Conservation (phyloP, 306 rosid species). For the Quercus glauca region DNA sequence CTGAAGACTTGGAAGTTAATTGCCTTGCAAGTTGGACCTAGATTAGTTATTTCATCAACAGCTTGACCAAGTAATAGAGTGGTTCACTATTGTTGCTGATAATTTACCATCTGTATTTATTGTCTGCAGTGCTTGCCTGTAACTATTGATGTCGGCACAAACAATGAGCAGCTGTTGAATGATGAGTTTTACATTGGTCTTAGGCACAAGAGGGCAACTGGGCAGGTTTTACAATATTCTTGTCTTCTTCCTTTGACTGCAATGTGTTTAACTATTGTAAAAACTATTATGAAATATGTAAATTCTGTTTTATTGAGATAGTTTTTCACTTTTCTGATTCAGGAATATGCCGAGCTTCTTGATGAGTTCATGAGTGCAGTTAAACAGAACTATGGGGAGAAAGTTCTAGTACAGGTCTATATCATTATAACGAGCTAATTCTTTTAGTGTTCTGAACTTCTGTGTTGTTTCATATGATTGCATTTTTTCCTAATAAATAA, state of each 20-base stretch:
- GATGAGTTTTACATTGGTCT: constrained; percentile 94
- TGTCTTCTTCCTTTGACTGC: not conserved
- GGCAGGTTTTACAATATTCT: constrained; percentile 55
- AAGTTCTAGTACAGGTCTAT: constrained; percentile 80
- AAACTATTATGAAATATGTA: not conserved
- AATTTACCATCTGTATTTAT: constrained; percentile 12
- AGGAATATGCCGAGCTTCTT: constrained; percentile 93
- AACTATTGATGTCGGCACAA: constrained; percentile 95
- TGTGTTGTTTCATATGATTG: constrained; percentile 7
- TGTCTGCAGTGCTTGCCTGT: constrained; percentile 86
- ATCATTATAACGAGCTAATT: constrained; percentile 20
- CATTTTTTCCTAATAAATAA: constrained; percentile 10
- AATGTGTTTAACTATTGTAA: not conserved
- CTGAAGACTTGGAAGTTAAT: not conserved
- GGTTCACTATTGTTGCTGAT: not conserved
- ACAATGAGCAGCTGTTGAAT: constrained; percentile 79
- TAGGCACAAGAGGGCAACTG: constrained; percentile 78
- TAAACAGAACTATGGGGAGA: constrained; percentile 95
- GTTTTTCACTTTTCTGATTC: constrained; percentile 22
- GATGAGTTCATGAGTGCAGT: constrained; percentile 93
- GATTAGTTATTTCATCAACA: not conserved
- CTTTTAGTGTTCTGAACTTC: not conserved
- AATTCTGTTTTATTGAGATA: constrained; percentile 10
- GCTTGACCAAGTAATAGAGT: not conserved
- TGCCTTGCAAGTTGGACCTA: not conserved